Conservation (phyloP, 2,329 filamentous ascomycete species). For the Hypoxylon sp. region DNA sequence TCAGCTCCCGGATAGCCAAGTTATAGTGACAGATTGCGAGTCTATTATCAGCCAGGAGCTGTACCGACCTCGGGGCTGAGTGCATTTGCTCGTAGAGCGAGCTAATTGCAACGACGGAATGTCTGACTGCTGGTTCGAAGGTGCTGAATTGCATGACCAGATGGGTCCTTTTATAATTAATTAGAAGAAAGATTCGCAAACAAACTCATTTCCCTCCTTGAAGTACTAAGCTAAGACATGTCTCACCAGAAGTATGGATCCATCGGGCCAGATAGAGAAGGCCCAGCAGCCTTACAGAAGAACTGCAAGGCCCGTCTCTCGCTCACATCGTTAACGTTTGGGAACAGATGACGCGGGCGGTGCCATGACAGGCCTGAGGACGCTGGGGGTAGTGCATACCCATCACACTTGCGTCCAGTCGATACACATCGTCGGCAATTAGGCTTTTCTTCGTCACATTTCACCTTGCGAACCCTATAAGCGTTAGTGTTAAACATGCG, state of each 20-base stretch:
- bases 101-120: constrained; percentile 59
- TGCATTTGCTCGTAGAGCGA: constrained; percentile 57
- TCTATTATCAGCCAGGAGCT: constrained; percentile 44
- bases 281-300: constrained; percentile 58
- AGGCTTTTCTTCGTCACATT: constrained; percentile 52
- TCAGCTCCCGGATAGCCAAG: constrained; percentile 56
- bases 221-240: not conserved
- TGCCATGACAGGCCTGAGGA: constrained; percentile 54
- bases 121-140: constrained; percentile 57
- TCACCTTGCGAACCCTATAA: constrained; percentile 50
- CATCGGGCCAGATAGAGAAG: constrained; percentile 55
- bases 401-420: constrained; percentile 55
- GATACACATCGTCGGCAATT: constrained; percentile 48
- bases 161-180: constrained; percentile 51
- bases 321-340: constrained; percentile 44
- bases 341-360: constrained; percentile 54
- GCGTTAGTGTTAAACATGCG: not conserved
- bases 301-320: constrained; percentile 57
- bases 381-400: constrained; percentile 47
- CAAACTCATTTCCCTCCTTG: not conserved
- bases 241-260: constrained; percentile 57
- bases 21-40: constrained; percentile 61
- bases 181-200: constrained; percentile 3
- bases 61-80: constrained; percentile 19
- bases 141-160: constrained; percentile 57